These are phyloP conservation scores for Raphanus sativus DNA, from an alignment of 345 rosid species.

Conservation along the genomic window DNA sequence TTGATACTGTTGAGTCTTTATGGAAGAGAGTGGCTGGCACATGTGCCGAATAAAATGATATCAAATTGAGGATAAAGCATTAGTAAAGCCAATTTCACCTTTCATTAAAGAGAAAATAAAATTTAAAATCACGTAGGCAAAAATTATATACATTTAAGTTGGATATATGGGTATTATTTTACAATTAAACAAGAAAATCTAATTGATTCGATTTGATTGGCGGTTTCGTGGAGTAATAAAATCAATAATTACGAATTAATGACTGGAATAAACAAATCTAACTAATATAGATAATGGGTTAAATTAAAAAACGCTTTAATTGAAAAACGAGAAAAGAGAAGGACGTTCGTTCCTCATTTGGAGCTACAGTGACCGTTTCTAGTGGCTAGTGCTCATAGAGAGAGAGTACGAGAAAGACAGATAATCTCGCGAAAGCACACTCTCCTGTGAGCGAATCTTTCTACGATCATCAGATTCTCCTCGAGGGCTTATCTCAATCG, in stretches of 20 bases:
- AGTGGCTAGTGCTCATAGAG: slow-evolving; percentile 17
- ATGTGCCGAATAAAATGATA: background rate
- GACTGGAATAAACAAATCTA: background rate
- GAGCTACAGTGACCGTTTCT: slow-evolving; percentile 43
- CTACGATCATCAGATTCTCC: slow-evolving; percentile 17
- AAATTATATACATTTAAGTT: too few relatives aligned
- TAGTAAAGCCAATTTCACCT: background rate
- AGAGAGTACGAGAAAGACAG: background rate
- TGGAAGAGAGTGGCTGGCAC: background rate
- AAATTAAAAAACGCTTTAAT: background rate
- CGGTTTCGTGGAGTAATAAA: background rate
- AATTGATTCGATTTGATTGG: background rate
- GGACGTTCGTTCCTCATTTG: slow-evolving; percentile 39
- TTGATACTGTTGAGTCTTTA: background rate
- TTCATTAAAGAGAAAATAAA: background rate
- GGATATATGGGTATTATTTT: background rate
- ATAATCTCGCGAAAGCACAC: background rate
- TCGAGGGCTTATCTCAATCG: background rate
- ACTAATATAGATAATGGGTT: background rate
- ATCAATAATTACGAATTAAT: background rate
- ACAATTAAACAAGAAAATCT: background rate
- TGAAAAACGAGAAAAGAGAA: slow-evolving; percentile 15
- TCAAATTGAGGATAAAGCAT: background rate
- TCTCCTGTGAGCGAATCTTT: slow-evolving; percentile 6
- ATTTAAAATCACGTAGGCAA: background rate